Evolutionary conservation across 2,329 filamentous ascomycete genomes (phyloP).

Genomic region (Fusarium sp.): DNA sequence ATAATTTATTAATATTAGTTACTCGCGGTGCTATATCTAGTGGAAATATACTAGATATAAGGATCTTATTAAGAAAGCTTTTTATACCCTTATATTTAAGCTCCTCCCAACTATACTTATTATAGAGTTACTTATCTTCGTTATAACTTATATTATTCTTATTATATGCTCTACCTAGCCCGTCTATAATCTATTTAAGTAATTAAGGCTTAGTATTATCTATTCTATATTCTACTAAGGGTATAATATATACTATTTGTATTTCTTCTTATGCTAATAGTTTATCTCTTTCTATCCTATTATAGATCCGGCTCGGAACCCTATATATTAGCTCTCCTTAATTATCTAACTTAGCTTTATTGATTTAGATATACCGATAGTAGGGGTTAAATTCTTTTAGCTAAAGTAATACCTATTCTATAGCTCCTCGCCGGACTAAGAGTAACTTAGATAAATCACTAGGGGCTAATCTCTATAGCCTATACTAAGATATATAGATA

Average conservation of each 20-base stretch:
- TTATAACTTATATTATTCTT: constrained; percentile 1
- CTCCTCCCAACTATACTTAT: constrained; percentile 1
- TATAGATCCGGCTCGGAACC: constrained; percentile 11
- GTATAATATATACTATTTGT: background rate
- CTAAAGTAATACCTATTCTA: constrained; percentile 1
- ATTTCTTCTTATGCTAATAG: background rate
- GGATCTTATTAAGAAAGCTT: constrained; percentile 5
- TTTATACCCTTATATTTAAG: constrained; percentile 1
- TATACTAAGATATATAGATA: constrained; percentile 13
- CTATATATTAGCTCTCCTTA: constrained; percentile 3
- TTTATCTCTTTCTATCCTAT: constrained; percentile 4
- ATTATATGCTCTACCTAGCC: background rate
- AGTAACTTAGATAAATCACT: constrained; percentile 10
- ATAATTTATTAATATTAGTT: constrained; percentile 2
- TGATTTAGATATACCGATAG: constrained; percentile 5
- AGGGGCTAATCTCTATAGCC: constrained; percentile 6
- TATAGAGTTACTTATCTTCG: constrained; percentile 1
- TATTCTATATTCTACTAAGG: background rate
- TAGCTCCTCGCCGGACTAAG: background rate
- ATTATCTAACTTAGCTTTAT: constrained; percentile 5
- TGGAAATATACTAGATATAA: constrained; percentile 13
- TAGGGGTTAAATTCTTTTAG: constrained; percentile 11
- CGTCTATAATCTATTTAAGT: constrained; percentile 5
- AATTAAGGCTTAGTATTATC: background rate
- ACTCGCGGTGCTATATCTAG: constrained; percentile 1